These are phyloP conservation scores for Penicillium salamii DNA, from an alignment of 495 filamentous ascomycete species.

Conservation along the genomic window DNA sequence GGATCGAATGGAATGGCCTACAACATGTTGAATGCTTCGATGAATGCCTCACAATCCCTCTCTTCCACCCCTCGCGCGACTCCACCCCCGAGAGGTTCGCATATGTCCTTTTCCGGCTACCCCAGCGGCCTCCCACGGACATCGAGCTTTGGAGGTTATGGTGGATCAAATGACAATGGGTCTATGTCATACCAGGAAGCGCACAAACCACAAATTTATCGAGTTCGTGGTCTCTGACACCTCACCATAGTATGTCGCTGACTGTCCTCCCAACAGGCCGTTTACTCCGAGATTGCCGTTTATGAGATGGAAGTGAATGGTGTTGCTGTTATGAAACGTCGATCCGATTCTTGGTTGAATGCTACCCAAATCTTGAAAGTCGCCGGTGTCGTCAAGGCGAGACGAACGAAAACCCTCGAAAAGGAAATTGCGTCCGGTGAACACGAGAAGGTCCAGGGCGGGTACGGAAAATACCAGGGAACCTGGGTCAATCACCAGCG, in stretches of 20 bases:
- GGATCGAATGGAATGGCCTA: constrained; percentile 41
- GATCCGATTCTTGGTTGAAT: constrained; percentile 89
- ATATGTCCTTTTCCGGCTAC: constrained; percentile 48
- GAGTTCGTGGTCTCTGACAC: constrained; percentile 45
- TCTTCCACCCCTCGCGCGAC: constrained; percentile 53
- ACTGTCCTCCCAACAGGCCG: constrained; percentile 57
- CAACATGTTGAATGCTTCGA: constrained; percentile 49
- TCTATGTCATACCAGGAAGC: constrained; percentile 50
- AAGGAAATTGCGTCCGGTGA: constrained; percentile 95
- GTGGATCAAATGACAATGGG: constrained; percentile 48
- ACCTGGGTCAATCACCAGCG: constrained; percentile 95
- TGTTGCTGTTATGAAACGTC: constrained; percentile 89
- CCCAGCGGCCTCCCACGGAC: constrained; percentile 33
- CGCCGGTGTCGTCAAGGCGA: constrained; percentile 92
- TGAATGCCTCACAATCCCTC: constrained; percentile 51
- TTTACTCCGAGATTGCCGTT: constrained; percentile 90
- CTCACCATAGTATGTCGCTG: constrained; percentile 13
- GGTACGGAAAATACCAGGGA: constrained; percentile 97
- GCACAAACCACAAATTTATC: constrained; percentile 71
- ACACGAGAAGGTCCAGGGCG: constrained; percentile 97
- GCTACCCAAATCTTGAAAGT: constrained; percentile 96
- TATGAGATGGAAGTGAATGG: constrained; percentile 97
- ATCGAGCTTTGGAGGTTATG: constrained; percentile 41
- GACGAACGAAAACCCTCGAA: constrained; percentile 93
- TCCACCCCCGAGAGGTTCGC: constrained; percentile 45